phyloP scores from a whole-genome alignment of 202 grass and related monocot genomes.

The Zizania palustris region DNA sequence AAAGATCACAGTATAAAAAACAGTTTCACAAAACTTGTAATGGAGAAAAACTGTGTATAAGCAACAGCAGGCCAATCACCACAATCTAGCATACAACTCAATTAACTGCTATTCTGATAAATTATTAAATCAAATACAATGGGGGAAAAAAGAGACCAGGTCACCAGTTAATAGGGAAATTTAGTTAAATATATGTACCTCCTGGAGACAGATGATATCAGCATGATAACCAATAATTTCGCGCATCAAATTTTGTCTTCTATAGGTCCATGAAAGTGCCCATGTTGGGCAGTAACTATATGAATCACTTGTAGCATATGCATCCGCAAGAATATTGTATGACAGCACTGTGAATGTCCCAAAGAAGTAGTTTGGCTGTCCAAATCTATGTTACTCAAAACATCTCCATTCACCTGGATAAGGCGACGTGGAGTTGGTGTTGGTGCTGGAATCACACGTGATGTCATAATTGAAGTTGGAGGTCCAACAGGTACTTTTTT shows the following conservation, averaged over 20 bases:
- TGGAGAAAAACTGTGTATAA: not conserved
- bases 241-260: constrained; percentile 93
- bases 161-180: constrained; percentile 18
- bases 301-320: constrained; percentile 76
- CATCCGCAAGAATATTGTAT: constrained; percentile 98
- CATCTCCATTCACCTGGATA: constrained; percentile 79
- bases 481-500: constrained; percentile 58
- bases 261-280: constrained; percentile 95
- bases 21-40: constrained; percentile 11
- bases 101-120: constrained; percentile 11
- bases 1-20: constrained; percentile 24
- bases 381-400: constrained; percentile 67
- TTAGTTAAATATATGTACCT: constrained; percentile 58
- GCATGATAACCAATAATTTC: constrained; percentile 98
- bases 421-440: constrained; percentile 86
- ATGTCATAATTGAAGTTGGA: constrained; percentile 81
- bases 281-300: constrained; percentile 98
- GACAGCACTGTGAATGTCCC: constrained; percentile 90
- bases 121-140: constrained; percentile 25
- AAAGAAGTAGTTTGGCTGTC: constrained; percentile 62
- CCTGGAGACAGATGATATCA: constrained; percentile 99
- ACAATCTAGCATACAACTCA: constrained; percentile 13
- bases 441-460: constrained; percentile 92
- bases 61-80: constrained; percentile 19
- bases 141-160: constrained; percentile 5